These are phyloP conservation scores for Gastrolobium villosum DNA, from an alignment of 306 rosid species.

Conservation along the genomic window DNA sequence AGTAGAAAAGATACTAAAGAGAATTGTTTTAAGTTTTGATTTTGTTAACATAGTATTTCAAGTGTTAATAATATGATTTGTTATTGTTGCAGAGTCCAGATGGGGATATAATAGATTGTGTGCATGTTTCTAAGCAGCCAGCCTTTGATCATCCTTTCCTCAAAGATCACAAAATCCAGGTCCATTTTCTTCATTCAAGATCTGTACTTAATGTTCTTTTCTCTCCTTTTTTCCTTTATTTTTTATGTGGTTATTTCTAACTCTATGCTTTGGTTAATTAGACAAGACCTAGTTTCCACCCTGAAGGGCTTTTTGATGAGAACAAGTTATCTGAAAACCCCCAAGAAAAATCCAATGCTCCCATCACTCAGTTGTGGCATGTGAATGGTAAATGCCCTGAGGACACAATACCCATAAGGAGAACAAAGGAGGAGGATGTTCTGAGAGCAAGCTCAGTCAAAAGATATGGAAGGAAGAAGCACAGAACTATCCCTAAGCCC, in stretches of 20 bases:
- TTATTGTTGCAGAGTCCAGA: constrained; percentile 87
- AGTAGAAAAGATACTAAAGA: constrained; percentile 15
- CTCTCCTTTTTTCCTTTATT: not conserved
- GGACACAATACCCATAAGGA: constrained; percentile 86
- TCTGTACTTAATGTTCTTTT: not conserved
- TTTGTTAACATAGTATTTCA: constrained; percentile 27
- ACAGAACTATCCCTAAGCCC: constrained; percentile 76
- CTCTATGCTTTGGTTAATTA: constrained; percentile 47
- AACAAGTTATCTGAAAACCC: constrained; percentile 69
- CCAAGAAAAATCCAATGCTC: constrained; percentile 50
- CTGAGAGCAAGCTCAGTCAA: constrained; percentile 88
- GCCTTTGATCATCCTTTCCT: constrained; percentile 98
- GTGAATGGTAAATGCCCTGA: constrained; percentile 82
- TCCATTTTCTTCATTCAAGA: constrained; percentile 45
- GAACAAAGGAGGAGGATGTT: constrained; percentile 90
- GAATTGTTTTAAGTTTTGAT: not conserved
- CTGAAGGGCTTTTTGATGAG: constrained; percentile 86
- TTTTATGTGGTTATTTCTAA: constrained; percentile 9
- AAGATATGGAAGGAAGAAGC: constrained; percentile 94
- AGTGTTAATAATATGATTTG: constrained; percentile 38
- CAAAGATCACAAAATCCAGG: constrained; percentile 98
- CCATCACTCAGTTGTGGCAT: constrained; percentile 88
- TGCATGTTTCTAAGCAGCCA: constrained; percentile 85
- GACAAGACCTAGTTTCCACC: constrained; percentile 88
- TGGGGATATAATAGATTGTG: constrained; percentile 93